Evolutionary conservation across 2,329 filamentous ascomycete genomes (phyloP).

Genomic region (Colletotrichum sp.): DNA sequence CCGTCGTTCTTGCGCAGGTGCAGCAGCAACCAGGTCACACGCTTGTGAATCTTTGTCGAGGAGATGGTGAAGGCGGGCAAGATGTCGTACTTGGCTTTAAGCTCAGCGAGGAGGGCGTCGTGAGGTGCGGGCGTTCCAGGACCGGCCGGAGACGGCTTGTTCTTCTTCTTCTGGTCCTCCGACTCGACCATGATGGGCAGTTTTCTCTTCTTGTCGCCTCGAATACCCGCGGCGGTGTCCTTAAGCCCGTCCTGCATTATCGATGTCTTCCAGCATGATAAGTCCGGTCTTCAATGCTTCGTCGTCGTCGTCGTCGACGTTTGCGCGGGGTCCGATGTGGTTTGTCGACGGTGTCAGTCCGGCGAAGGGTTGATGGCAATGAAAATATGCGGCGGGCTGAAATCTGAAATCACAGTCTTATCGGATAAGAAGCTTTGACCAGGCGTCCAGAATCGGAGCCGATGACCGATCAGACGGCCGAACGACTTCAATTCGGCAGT

Average conservation of each 20-base stretch:
- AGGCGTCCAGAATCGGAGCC: not conserved
- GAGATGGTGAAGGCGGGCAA: conserved; percentile 61
- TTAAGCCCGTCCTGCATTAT: not conserved
- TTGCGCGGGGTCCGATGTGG: not conserved
- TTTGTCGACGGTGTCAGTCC: not conserved
- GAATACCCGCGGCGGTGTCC: not conserved
- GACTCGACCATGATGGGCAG: not conserved
- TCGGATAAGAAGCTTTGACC: conserved; percentile 16
- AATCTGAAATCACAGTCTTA: conserved; percentile 2
- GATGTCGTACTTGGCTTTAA: conserved; percentile 53
- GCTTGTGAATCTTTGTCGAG: conserved; percentile 63
- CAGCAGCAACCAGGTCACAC: conserved; percentile 47
- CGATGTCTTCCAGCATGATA: not conserved
- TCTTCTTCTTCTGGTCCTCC: conserved; percentile 16
- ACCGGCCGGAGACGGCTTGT: conserved; percentile 4
- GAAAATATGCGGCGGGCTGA: not conserved
- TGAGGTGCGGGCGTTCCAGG: conserved; percentile 38
- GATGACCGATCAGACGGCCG: not conserved
- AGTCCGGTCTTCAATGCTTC: not conserved
- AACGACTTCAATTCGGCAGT: not conserved
- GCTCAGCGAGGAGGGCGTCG: conserved; percentile 45
- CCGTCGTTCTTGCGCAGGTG: conserved; percentile 41
- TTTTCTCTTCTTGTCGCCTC: conserved; percentile 12
- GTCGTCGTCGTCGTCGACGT: not conserved
- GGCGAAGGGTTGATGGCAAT: not conserved